Evolutionary conservation across 208 protist species (phyloP).

Genomic region (Paratrypanosoma confusum): DNA sequence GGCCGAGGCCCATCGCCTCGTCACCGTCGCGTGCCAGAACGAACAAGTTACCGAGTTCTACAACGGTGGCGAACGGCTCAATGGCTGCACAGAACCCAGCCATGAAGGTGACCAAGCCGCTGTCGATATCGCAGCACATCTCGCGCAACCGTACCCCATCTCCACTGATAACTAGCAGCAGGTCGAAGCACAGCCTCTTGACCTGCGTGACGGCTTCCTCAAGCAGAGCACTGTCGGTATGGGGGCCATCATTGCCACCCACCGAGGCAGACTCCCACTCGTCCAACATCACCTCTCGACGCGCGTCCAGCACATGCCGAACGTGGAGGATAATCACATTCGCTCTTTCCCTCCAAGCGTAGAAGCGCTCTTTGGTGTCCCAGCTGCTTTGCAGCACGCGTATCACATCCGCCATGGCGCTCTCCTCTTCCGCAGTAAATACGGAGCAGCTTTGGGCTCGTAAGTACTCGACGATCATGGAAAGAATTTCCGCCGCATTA

Average conservation of each 20-base stretch:
- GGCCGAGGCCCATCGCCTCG: too few species aligned
- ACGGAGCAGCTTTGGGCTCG: constrained; percentile 17
- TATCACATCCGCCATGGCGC: constrained; percentile 36
- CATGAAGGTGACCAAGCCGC: constrained; percentile 49
- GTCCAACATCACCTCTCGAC: background rate
- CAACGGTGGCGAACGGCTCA: constrained; percentile 38
- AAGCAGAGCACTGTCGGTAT: background rate
- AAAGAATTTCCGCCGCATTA: constrained; percentile 35
- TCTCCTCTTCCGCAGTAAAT: constrained; percentile 51
- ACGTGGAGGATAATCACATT: constrained; percentile 41
- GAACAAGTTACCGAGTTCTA: constrained; percentile 24
- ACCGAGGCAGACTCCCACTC: background rate
- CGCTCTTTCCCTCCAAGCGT: constrained; percentile 30
- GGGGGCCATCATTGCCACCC: background rate
- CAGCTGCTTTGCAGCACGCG: constrained; percentile 32
- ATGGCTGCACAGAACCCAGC: constrained; percentile 55
- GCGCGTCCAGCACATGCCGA: constrained; percentile 20
- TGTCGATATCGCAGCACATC: constrained; percentile 27
- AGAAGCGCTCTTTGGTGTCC: constrained; percentile 10
- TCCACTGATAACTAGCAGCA: constrained; percentile 60
- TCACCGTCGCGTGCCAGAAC: too few species aligned
- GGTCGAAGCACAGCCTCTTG: constrained; percentile 36
- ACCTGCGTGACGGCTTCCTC: constrained; percentile 24
- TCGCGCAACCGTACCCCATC: constrained; percentile 37
- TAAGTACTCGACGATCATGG: constrained; percentile 29